Base-by-base conservation (phyloP, 2,329 filamentous ascomycete species). In the Aspergillus sp. region DNA sequence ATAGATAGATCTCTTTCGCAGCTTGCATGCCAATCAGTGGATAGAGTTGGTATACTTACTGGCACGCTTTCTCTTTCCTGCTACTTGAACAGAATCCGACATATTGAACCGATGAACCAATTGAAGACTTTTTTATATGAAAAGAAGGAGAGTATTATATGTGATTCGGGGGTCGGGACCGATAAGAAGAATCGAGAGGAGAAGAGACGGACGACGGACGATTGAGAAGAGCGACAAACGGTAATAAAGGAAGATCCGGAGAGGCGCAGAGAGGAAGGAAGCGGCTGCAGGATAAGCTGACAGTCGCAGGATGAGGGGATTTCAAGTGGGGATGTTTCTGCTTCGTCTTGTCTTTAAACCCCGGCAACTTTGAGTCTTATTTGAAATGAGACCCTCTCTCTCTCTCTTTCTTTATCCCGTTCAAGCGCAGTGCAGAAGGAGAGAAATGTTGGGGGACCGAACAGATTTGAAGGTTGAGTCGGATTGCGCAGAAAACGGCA, bases 31-130 rank as follows among this genome's bases (percentile, higher is more conserved):
- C 45, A 47, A 20, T 20, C 22, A 55, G 55, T 53, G 36, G 36
- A 42, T 47, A 12, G 45, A 47, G 45, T 22, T n/a, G 53, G 50
- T 47, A 53, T 54, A 76, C 74, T 64, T 72, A 76, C 74, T 74
- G 62, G 74, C 71, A 62, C 74, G 67, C 67, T 76, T 76, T 67
- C 74, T 70, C 66, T 76, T 76, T 45, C 74, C 74, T 42, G 72
- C 71, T 6, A 61, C 61, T 65, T 73, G 69, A 57, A 66, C 61
- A 55, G 63, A 51, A 47, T 74, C 71, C 14, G 73, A 75, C 73
- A 76, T 76, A 59, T 42, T 18, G 22, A 45, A 47, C 45, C 56
- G 55, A 56, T 31, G 31, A 36, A 54, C 45, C 49, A 26, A 22
- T 22, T 24, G 45, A 47, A 12, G 22, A 24, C 20, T 12, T 46